Evolutionary conservation across 2,329 filamentous ascomycete species (phyloP), one percentile per base, ranked within the genome.

Genomic region (Cordyceps pruinosa): DNA sequence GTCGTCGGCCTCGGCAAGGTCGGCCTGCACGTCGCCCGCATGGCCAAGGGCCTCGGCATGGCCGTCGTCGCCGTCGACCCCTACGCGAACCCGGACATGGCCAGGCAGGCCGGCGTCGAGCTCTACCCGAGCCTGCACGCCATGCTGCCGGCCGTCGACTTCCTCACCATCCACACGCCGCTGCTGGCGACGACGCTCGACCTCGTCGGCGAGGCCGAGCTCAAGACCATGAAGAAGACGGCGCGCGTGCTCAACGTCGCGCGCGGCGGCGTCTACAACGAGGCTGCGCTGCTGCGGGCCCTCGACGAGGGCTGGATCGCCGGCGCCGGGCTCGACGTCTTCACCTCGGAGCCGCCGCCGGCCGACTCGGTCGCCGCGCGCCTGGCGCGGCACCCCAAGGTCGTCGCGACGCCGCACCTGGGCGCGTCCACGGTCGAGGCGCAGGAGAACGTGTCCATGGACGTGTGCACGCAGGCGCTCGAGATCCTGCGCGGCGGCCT

Each of bases 1-100:
- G 86, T 93, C 50, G 83, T 94, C 39, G 89, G 89, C 1, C 72
- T 92, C 26, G 89, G 89, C n/a, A 92, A 92, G 74, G 88, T 93
- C 28, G 89, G 89, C 23, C 77, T 92, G 66, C 88, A 87, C 51
- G 89, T 93, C 17, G 89, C 89, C 19, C 78, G 87, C n/a, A 87
- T 90, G 75, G 88, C 86, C 9, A 86, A 85, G 54, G 88, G 89
- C 0, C 73, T 93, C 26, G 87, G 87, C 0, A 92, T 93, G 89
- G 82, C 81, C 42, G 81, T 93, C 13, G 72, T 86, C 17, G 89
- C 87, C 0, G 81, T 88, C 52, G 89, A 93, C 64, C 89, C 89
- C 0, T 93, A 90, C 67, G 88, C 89, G 1, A 88, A 86, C 60
- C 77, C 81, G 0, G 84, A 87, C n/a, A 78, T 92, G 41, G 88